Percentiles rank a stretch among this genome's conserved stretches.
These are phyloP conservation scores for Nakazawaea peltata DNA, from an alignment of 805 yeast genomes.

Conservation along the genomic window DNA sequence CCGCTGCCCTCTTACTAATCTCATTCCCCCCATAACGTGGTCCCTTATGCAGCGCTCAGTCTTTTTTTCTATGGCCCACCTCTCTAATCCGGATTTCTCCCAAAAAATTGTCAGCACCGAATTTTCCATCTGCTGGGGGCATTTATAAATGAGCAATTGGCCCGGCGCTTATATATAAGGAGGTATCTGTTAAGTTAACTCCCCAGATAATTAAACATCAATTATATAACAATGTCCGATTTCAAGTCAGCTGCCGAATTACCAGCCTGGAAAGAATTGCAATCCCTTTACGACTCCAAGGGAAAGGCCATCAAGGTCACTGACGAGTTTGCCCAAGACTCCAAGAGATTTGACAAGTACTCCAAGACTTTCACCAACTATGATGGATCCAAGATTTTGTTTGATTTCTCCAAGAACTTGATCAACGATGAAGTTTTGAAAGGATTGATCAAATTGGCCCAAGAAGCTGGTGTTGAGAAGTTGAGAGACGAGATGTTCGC, in stretches of 20 bases:
- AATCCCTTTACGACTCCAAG: conserved; percentile 55
- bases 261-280: conserved; percentile 79
- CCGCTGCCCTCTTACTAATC: too few species aligned
- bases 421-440: conserved; percentile 75
- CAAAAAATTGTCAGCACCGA: too few species aligned
- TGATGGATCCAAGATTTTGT: conserved; percentile 83
- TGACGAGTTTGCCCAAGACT: conserved; percentile 71
- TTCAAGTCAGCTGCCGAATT: conserved; percentile 64
- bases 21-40: too few species aligned
- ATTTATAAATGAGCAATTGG: too few species aligned
- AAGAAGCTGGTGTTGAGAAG: conserved; percentile 79
- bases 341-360: conserved; percentile 66
- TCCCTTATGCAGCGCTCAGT: too few species aligned
- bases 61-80: too few species aligned
- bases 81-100: too few species aligned
- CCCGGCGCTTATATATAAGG: too few species aligned
- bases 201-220: too few species aligned
- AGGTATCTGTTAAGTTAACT: too few species aligned
- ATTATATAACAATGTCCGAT: conserved; percentile 26
- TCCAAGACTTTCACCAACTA: conserved; percentile 73
- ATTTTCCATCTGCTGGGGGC: too few species aligned
- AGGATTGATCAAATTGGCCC: conserved; percentile 69
- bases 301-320: conserved; percentile 69
- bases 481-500: conserved; percentile 87
- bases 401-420: conserved; percentile 93